Evolutionary conservation across 1,284 basidiomycete genomes (phyloP).

Genomic region (Tilletia walkeri): DNA sequence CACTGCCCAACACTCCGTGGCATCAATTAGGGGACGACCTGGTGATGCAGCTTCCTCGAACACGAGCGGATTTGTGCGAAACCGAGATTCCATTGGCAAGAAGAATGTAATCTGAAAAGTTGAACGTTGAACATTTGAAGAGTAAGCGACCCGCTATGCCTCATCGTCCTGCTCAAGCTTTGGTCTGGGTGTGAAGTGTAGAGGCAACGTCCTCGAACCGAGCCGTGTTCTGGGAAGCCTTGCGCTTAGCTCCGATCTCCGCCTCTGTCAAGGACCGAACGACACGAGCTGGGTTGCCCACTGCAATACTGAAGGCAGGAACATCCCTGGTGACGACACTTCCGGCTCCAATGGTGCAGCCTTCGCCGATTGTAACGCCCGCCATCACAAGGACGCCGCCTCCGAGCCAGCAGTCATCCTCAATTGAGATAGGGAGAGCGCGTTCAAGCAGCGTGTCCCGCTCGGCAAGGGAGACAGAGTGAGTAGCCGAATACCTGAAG

Average conservation of each 20-base stretch:
- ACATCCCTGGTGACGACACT: conserved; percentile 60
- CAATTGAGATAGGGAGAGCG: conserved; percentile 55
- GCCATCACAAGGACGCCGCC: conserved; percentile 58
- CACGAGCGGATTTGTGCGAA: too few relatives aligned
- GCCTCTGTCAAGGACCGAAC: conserved; percentile 53
- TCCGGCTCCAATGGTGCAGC: conserved; percentile 59
- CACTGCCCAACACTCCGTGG: too few relatives aligned
- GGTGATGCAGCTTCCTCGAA: too few relatives aligned
- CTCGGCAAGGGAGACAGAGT: conserved; percentile 57
- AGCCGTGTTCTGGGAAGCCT: background rate
- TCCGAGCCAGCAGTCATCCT: conserved; percentile 59
- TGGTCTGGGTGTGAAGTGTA: too few relatives aligned
- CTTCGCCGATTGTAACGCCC: conserved; percentile 60
- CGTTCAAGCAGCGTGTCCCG: conserved; percentile 33
- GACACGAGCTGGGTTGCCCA: conserved; percentile 59
- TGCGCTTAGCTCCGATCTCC: conserved; percentile 28
- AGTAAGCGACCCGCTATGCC: too few relatives aligned
- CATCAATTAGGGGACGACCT: too few relatives aligned
- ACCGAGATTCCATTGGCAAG: too few relatives aligned
- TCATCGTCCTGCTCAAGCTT: too few relatives aligned
- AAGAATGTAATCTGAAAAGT: too few relatives aligned
- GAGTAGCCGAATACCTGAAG: conserved; percentile 56
- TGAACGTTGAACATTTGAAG: too few relatives aligned
- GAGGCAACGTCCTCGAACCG: too few relatives aligned
- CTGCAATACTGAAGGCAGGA: conserved; percentile 57